Percentiles rank a stretch among this genome's conserved stretches.
Evolutionary conservation across 768 basidiomycete genomes (phyloP).

Genomic region (Pisolithus tinctorius): DNA sequence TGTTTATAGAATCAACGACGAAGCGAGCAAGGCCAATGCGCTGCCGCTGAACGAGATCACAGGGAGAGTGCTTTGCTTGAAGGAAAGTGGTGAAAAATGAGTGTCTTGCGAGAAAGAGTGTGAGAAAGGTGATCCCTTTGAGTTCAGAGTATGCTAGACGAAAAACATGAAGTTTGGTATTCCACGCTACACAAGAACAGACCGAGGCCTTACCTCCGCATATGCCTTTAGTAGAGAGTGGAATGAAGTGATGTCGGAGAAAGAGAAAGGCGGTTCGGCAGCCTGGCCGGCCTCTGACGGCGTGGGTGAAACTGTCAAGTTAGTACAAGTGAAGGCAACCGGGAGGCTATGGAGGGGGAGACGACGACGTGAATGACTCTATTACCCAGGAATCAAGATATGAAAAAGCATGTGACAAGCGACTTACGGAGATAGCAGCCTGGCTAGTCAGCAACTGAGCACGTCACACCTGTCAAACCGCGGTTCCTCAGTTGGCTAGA

Average conservation of each 20-base stretch:
- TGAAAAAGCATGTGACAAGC: background rate
- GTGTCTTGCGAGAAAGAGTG: conserved; percentile 8
- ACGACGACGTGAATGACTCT: background rate
- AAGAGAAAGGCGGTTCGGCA: background rate
- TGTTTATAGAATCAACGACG: conserved; percentile 7
- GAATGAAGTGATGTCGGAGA: background rate
- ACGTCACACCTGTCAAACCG: background rate
- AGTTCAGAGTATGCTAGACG: conserved; percentile 8
- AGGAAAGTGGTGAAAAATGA: conserved; percentile 9
- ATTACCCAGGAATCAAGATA: no score
- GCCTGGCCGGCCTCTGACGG: conserved; percentile 1
- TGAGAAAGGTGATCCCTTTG: conserved; percentile 1
- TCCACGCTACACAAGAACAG: background rate
- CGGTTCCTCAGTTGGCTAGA: background rate
- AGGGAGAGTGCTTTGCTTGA: background rate
- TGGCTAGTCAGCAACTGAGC: background rate
- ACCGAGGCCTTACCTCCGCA: conserved; percentile 13
- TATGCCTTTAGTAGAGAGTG: conserved; percentile 1
- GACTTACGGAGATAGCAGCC: conserved; percentile 5
- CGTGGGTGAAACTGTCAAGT: background rate
- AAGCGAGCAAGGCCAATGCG: conserved; percentile 2
- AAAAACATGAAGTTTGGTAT: background rate
- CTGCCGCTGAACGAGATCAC: conserved; percentile 1
- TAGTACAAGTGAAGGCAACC: background rate
- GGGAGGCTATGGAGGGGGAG: background rate